Percentiles rank a stretch among this genome's conserved stretches.
phyloP scores from a whole-genome alignment of 306 rosid species.

The Myrica gale region DNA sequence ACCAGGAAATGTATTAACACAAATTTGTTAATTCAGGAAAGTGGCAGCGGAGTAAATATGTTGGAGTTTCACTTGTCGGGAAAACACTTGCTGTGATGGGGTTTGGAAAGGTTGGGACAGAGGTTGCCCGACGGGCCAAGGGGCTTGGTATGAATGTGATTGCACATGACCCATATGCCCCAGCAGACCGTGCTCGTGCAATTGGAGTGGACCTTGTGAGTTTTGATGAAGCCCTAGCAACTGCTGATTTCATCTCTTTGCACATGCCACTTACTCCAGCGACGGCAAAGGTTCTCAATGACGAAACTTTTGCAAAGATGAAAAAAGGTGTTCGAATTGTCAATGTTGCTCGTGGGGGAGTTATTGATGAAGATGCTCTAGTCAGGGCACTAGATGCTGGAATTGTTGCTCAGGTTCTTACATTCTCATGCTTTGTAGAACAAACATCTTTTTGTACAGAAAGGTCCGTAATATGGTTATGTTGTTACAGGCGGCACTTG shows the following conservation, averaged over 20 bases:
- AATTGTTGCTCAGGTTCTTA: constrained; percentile 83
- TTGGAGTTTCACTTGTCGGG: constrained; percentile 95
- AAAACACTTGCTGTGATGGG: constrained; percentile 95
- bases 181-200: constrained; percentile 96
- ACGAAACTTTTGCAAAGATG: constrained; percentile 92
- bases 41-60: constrained; percentile 89
- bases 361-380: constrained; percentile 93
- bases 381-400: constrained; percentile 89
- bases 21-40: constrained; percentile 53
- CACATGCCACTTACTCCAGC: constrained; percentile 98
- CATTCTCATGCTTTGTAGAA: constrained; percentile 2
- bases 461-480: constrained; percentile 3
- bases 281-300: constrained; percentile 78
- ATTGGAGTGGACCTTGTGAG: constrained; percentile 93
- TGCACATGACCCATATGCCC: constrained; percentile 94
- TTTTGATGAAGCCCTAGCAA: constrained; percentile 80
- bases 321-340: constrained; percentile 89
- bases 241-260: constrained; percentile 91
- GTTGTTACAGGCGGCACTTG: constrained; percentile 84
- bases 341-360: constrained; percentile 98
- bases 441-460: not conserved
- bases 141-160: constrained; percentile 98
- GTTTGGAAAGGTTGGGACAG: constrained; percentile 97
- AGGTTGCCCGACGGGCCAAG: constrained; percentile 96
- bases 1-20: constrained; percentile 2